Percentiles rank a stretch among this genome's conserved stretches.
phyloP scores from a whole-genome alignment of 2,329 filamentous ascomycete genomes.

The Sporothrix inflata region DNA sequence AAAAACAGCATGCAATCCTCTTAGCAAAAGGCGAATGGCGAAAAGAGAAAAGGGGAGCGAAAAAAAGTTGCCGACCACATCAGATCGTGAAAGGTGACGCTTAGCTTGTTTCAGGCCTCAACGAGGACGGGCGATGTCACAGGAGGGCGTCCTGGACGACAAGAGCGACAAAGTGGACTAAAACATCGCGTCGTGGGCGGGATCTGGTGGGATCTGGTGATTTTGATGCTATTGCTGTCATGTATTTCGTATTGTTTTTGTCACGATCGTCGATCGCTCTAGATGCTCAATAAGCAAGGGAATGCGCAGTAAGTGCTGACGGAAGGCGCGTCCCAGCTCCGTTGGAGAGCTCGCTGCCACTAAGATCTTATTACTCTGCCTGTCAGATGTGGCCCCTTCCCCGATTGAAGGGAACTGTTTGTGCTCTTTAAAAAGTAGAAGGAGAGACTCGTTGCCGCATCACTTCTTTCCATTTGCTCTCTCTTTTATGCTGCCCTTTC shows the following conservation, averaged over 20 bases:
- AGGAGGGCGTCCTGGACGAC: background rate
- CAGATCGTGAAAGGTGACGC: background rate
- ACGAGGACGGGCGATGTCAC: background rate
- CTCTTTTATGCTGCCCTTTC: background rate
- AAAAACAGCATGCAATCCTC: no score
- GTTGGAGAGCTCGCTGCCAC: background rate
- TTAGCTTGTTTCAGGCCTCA: background rate
- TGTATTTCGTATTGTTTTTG: background rate
- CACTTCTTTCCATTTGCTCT: background rate
- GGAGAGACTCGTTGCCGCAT: background rate
- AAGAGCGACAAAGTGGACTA: background rate
- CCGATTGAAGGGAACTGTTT: background rate
- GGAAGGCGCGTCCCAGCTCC: background rate
- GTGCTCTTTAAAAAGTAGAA: slow-evolving; percentile 11
- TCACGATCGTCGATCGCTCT: background rate
- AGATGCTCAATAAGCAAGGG: background rate
- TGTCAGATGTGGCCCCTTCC: background rate
- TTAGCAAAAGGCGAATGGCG: background rate
- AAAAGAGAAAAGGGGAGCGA: background rate
- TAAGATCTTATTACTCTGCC: background rate
- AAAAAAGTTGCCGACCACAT: no score
- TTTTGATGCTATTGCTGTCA: background rate
- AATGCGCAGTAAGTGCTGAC: background rate
- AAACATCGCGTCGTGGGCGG: background rate
- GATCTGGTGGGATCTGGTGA: background rate